phyloP scores from a whole-genome alignment of 2,329 filamentous ascomycete genomes.

The Neonectria coccinea region DNA sequence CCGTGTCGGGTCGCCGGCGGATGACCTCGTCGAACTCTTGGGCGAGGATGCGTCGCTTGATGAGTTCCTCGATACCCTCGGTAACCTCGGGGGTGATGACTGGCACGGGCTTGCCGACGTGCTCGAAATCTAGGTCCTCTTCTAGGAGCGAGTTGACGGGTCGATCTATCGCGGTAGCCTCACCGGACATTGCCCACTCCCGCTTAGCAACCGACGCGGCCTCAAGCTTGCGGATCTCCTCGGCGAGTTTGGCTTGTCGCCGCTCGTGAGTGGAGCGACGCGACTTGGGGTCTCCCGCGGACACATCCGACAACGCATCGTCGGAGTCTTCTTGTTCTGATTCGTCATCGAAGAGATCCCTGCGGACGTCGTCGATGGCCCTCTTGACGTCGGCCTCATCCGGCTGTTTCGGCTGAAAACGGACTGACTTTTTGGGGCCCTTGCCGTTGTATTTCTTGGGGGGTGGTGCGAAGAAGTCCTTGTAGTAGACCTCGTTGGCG shows the following conservation, averaged over 20 bases:
- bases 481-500: constrained; percentile 90
- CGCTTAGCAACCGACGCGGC: constrained; percentile 89
- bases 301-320: constrained; percentile 73
- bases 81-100: constrained; percentile 93
- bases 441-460: constrained; percentile 73
- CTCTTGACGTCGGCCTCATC: constrained; percentile 78
- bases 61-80: constrained; percentile 91
- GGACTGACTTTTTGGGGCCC: constrained; percentile 58
- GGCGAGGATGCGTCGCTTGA: constrained; percentile 91
- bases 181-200: constrained; percentile 90
- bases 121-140: constrained; percentile 95
- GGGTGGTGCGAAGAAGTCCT: constrained; percentile 93
- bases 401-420: constrained; percentile 57
- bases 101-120: constrained; percentile 92
- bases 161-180: constrained; percentile 84
- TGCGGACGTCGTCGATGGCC: constrained; percentile 86
- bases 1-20: constrained; percentile 80
- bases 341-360: constrained; percentile 88
- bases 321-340: constrained; percentile 74
- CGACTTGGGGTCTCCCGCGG: constrained; percentile 77
- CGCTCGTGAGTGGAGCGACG: constrained; percentile 87
- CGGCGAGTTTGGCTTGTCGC: constrained; percentile 83
- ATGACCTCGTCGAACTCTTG: constrained; percentile 94
- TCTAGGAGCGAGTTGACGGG: constrained; percentile 93
- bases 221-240: constrained; percentile 93